Evolutionary conservation across 805 yeast genomes (phyloP), one percentile per base, ranked within the genome.

Genomic region (Cyberlindnera subsufficiens): DNA sequence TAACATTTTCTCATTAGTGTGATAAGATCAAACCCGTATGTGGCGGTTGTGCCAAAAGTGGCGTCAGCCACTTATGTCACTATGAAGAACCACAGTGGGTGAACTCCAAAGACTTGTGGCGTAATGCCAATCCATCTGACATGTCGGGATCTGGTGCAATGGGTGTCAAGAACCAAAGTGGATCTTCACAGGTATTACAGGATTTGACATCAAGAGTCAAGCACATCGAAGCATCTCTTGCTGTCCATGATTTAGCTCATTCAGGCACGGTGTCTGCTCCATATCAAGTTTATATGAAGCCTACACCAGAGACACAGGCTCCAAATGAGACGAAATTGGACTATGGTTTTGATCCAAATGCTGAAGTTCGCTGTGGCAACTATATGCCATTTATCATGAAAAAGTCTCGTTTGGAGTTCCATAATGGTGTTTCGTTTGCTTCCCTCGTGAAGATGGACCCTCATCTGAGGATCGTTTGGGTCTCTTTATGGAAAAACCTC

Each of bases 51-150:
- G 58, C 63, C 13, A 76, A 75, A 54, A 74, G 77, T 34, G 78
- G 77, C 7, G 80, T 76, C n/a, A 66, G 66, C 8, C 80, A 76
- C 53, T 56, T 77, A 17, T 77, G 82, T 44, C 74, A 73, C 37
- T 77, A 75, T 44, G 68, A 77, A 54, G 79, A 75, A 45, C 82
- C 80, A 30, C 62, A 69, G 25, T 77, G 82, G 82, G 78, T 71
- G 56, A 58, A 78, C 45, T 68, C 76, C 43, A 76, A 67, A 35
- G 61, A 68, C 2, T 71, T 70, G 51, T 56, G 67, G 42, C 60
- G 70, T 47, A 76, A 74, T 38, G 46, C 55, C 13, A 35, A 45
- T 33, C 45, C 47, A 11, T 35, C 38, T 13, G 39, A 14, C n/a
- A 15, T 15, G 31, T 17, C 37, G 27, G 27, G 27, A 10, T 22